phyloP scores from a whole-genome alignment of 2,329 filamentous ascomycete species.

The Ophiocordyceps unilateralis region DNA sequence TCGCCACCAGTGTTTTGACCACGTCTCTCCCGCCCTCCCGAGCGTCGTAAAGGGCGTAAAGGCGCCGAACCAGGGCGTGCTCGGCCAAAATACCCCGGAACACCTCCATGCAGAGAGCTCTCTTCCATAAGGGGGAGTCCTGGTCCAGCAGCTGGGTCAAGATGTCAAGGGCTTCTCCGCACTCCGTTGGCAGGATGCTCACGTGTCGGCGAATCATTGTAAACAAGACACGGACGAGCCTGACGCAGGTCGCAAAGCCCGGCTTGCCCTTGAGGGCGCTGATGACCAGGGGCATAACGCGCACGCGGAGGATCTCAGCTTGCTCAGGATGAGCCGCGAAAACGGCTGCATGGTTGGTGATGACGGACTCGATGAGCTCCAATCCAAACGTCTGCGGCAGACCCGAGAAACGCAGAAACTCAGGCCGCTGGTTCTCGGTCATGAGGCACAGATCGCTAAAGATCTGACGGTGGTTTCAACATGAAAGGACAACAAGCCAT shows the following conservation, averaged over 20 bases:
- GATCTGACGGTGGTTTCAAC: constrained; percentile 29
- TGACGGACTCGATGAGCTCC: constrained; percentile 79
- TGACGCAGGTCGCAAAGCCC: constrained; percentile 66
- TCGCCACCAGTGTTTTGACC: constrained; percentile 65
- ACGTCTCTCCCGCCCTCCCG: constrained; percentile 56
- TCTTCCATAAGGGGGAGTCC: constrained; percentile 71
- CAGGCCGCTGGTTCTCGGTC: constrained; percentile 66
- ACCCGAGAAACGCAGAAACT: constrained; percentile 64
- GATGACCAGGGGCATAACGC: constrained; percentile 71
- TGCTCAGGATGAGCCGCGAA: constrained; percentile 69
- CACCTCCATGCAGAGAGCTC: constrained; percentile 79
- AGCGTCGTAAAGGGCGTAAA: constrained; percentile 67
- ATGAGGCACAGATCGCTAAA: constrained; percentile 83
- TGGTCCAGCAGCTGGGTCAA: constrained; percentile 79
- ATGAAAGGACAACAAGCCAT: neutral
- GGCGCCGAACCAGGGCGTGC: constrained; percentile 56
- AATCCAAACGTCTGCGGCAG: constrained; percentile 72
- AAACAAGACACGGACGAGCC: constrained; percentile 68
- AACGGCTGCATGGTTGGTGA: constrained; percentile 69
- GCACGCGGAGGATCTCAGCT: constrained; percentile 55
- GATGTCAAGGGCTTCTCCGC: constrained; percentile 65
- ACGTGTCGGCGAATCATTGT: constrained; percentile 67
- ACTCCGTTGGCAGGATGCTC: constrained; percentile 56
- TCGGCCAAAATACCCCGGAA: constrained; percentile 77
- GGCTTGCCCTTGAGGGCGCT: constrained; percentile 61